phyloP scores from a whole-genome alignment of 2,329 filamentous ascomycete genomes.

The Arthrobotrys iridis region DNA sequence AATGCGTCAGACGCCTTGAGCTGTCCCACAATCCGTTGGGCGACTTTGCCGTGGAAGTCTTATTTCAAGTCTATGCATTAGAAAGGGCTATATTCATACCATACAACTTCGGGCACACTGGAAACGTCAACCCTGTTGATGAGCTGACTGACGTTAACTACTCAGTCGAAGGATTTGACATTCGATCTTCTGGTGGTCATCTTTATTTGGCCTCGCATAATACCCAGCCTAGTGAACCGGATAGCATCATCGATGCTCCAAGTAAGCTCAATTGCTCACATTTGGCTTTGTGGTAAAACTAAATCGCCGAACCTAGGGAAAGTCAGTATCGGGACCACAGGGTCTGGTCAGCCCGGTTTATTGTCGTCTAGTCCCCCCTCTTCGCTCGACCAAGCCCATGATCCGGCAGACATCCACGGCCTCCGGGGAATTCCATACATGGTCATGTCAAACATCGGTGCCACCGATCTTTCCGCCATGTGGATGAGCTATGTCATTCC shows the following conservation, averaged over 20 bases:
- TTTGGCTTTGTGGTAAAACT: not conserved
- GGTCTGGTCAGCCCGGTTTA: not conserved
- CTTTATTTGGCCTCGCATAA: constrained; percentile 23
- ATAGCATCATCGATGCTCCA: not conserved
- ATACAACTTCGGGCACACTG: constrained; percentile 13
- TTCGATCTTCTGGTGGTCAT: constrained; percentile 42
- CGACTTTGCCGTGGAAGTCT: constrained; percentile 38
- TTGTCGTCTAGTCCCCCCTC: constrained; percentile 36
- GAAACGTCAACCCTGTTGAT: constrained; percentile 16
- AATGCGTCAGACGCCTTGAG: constrained; percentile 30
- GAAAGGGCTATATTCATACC: constrained; percentile 42
- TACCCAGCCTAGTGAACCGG: not conserved
- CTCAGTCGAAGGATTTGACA: constrained; percentile 45
- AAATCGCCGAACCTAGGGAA: constrained; percentile 16
- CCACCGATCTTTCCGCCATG: constrained; percentile 44
- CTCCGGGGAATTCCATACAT: constrained; percentile 51
- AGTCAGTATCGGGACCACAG: constrained; percentile 7
- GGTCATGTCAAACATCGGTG: constrained; percentile 28
- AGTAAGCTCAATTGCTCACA: not conserved
- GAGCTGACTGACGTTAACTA: constrained; percentile 35
- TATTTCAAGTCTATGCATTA: constrained; percentile 34
- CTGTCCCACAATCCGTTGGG: constrained; percentile 39
- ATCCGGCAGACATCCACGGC: constrained; percentile 44
- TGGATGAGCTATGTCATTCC: constrained; percentile 51
- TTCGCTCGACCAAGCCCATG: constrained; percentile 10